Evolutionary conservation across 768 basidiomycete species (phyloP).

Genomic region (Porpolomopsis calyptriformis): DNA sequence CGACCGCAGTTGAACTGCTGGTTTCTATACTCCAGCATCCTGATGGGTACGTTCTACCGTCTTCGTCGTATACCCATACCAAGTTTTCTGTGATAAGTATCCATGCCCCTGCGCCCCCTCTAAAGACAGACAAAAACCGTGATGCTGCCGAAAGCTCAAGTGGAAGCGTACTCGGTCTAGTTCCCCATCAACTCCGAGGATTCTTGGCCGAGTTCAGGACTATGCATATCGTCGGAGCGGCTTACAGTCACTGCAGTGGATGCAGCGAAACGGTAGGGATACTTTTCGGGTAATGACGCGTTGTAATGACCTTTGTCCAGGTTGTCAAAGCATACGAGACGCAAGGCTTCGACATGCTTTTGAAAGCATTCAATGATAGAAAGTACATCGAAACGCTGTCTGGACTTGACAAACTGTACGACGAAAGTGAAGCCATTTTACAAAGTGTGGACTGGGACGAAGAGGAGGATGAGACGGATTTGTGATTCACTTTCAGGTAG

Average conservation of each 20-base stretch:
- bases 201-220: slow-evolving; percentile 82
- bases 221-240: slow-evolving; percentile 74
- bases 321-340: slow-evolving; percentile 72
- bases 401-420: slow-evolving; percentile 67
- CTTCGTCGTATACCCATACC: not conserved
- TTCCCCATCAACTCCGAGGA: slow-evolving; percentile 92
- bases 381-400: slow-evolving; percentile 67
- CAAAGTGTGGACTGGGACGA: slow-evolving; percentile 74
- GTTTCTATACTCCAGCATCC: slow-evolving; percentile 86
- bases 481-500: not conserved
- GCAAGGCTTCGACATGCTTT: slow-evolving; percentile 71
- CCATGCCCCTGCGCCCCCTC: slow-evolving; percentile 62
- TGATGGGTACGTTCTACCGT: slow-evolving; percentile 45
- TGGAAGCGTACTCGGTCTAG: slow-evolving; percentile 63
- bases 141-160: slow-evolving; percentile 10
- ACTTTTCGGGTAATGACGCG: not conserved
- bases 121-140: slow-evolving; percentile 20
- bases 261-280: slow-evolving; percentile 66
- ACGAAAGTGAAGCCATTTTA: slow-evolving; percentile 61
- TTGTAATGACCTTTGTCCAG: slow-evolving; percentile 27
- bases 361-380: slow-evolving; percentile 73
- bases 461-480: slow-evolving; percentile 37
- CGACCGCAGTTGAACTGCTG: slow-evolving; percentile 87
- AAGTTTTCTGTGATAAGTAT: slow-evolving; percentile 14
- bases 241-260: slow-evolving; percentile 82